A percentile compares a stretch with the other conserved stretches of the same genome.
These are phyloP conservation scores for Starmerella bombi DNA, from an alignment of 805 yeast species.

Conservation along the genomic window DNA sequence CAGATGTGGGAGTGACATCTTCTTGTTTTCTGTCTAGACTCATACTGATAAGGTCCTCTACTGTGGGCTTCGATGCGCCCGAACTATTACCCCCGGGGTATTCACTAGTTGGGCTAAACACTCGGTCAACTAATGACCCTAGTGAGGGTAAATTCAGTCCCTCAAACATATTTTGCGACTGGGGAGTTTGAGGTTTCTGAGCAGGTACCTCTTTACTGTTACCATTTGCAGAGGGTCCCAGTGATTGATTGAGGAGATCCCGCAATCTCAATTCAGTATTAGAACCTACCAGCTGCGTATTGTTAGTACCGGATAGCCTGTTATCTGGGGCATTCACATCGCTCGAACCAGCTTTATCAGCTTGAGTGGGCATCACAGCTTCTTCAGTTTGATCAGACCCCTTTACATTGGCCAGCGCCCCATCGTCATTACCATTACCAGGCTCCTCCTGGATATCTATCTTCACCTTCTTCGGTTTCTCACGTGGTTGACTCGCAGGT, in stretches of 20 bases:
- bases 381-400: no score
- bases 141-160: constrained; percentile 8
- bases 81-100: background rate
- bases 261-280: constrained; percentile 11
- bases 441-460: no score
- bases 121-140: constrained; percentile 11
- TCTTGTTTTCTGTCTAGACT: background rate
- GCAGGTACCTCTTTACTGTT: background rate
- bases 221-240: background rate
- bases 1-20: constrained; percentile 1
- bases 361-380: no score
- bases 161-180: background rate
- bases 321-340: background rate
- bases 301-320: background rate
- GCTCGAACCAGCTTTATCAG: no score
- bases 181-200: background rate
- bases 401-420: no score
- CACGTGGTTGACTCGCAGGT: no score
- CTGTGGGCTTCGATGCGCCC: background rate
- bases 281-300: background rate
- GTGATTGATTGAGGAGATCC: constrained; percentile 3
- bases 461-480: no score
- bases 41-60: background rate
- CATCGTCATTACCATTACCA: no score
- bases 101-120: constrained; percentile 5